These are phyloP conservation scores for Penicillium malachiteum DNA, from an alignment of 495 filamentous ascomycete genomes.

Conservation along the genomic window DNA sequence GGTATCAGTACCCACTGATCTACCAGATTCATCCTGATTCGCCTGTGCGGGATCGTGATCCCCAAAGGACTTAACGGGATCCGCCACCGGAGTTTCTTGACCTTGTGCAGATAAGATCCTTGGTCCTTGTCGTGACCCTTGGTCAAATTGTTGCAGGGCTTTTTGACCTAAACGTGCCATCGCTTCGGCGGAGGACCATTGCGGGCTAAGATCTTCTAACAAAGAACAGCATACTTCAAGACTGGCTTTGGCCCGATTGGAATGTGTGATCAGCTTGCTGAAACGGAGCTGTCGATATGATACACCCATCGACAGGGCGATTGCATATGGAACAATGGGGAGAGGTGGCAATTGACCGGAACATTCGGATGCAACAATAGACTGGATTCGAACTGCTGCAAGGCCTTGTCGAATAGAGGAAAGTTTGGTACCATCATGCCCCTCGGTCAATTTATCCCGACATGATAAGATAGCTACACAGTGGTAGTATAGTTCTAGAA, in stretches of 20 bases:
- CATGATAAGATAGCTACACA: conserved; percentile 63
- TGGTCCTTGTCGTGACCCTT: background rate
- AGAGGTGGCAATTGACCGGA: conserved; percentile 53
- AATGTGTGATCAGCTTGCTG: conserved; percentile 62
- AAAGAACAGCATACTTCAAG: conserved; percentile 58
- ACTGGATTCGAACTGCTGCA: conserved; percentile 63
- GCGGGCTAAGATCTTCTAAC: conserved; percentile 53
- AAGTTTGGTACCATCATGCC: conserved; percentile 34
- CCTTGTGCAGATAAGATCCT: too few species aligned
- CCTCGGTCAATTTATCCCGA: conserved; percentile 40
- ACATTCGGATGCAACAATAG: conserved; percentile 55
- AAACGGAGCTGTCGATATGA: conserved; percentile 70
- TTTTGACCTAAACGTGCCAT: conserved; percentile 57
- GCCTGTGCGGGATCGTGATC: background rate
- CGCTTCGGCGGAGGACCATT: conserved; percentile 63
- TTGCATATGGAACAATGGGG: conserved; percentile 67
- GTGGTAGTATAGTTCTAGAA: conserved; percentile 69
- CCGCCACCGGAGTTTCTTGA: background rate
- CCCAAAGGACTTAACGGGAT: background rate
- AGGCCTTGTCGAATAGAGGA: conserved; percentile 62
- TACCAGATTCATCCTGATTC: background rate
- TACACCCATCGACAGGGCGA: conserved; percentile 66
- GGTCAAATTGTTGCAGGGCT: conserved; percentile 35
- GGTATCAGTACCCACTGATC: background rate
- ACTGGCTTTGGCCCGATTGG: conserved; percentile 57